Evolutionary conservation across 257 asterid species (phyloP).

Genomic region (Solanum lycopersicoides): DNA sequence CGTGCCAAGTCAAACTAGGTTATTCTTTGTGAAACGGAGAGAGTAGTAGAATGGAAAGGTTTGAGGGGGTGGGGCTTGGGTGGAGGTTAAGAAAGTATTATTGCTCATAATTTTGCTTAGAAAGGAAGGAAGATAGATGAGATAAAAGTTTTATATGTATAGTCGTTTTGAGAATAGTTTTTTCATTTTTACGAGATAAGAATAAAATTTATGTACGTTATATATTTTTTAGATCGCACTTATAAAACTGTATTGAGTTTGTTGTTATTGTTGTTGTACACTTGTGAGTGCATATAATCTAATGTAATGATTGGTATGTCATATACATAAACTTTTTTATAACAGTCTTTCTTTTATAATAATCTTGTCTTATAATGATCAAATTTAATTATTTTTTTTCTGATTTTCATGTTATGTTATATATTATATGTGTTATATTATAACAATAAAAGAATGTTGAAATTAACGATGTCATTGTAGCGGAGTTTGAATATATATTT

Average conservation of each 20-base stretch:
- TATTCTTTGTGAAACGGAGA: too few species aligned
- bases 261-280: neutral
- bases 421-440: neutral
- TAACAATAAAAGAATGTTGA: neutral
- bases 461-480: neutral
- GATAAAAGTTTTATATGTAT: too few species aligned
- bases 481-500: neutral
- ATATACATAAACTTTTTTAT: neutral
- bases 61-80: neutral
- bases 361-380: neutral
- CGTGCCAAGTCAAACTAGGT: too few species aligned
- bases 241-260: neutral
- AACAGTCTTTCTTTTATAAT: neutral
- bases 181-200: too few species aligned
- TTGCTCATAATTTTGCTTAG: neutral
- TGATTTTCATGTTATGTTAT: neutral
- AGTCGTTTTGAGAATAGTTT: too few species aligned
- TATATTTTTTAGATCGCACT: too few species aligned
- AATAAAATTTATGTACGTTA: too few species aligned
- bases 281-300: neutral
- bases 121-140: neutral
- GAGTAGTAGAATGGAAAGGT: neutral
- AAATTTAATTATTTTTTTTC: neutral
- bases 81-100: neutral
- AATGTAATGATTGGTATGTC: neutral